phyloP scores from a whole-genome alignment of 1,139 yeast species.

The Ogataea hybrid region DNA sequence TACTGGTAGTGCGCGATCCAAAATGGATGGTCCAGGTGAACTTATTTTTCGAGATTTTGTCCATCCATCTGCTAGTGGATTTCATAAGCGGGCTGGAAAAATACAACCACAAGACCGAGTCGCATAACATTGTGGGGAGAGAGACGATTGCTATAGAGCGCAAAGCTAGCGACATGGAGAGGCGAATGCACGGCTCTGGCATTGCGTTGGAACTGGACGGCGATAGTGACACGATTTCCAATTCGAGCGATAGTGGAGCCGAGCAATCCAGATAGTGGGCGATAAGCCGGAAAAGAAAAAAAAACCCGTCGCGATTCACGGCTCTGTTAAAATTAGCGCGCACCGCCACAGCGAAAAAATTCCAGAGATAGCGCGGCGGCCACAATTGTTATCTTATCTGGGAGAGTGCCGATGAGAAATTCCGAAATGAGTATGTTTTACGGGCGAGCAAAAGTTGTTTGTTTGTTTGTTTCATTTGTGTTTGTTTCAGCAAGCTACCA shows the following conservation, averaged over 20 bases:
- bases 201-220: not conserved
- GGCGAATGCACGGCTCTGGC: not conserved
- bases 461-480: not conserved
- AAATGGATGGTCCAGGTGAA: constrained; percentile 25
- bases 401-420: constrained; percentile 1
- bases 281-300: not conserved
- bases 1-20: constrained; percentile 14
- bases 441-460: not conserved
- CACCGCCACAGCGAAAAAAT: not conserved
- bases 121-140: constrained; percentile 26
- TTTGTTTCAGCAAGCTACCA: not conserved
- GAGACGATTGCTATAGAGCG: constrained; percentile 11
- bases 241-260: constrained; percentile 1
- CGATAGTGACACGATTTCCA: constrained; percentile 3
- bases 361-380: not conserved
- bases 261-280: not conserved
- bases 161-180: not conserved
- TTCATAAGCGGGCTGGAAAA: constrained; percentile 22
- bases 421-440: not conserved
- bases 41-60: constrained; percentile 20
- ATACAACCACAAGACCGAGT: constrained; percentile 19
- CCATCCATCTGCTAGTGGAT: constrained; percentile 28
- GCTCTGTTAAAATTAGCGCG: not conserved
- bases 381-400: constrained; percentile 1
- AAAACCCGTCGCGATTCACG: not conserved